Conservation (phyloP, 371 early-diverging fungal genomes). For the Rhizomucor pusillus region DNA sequence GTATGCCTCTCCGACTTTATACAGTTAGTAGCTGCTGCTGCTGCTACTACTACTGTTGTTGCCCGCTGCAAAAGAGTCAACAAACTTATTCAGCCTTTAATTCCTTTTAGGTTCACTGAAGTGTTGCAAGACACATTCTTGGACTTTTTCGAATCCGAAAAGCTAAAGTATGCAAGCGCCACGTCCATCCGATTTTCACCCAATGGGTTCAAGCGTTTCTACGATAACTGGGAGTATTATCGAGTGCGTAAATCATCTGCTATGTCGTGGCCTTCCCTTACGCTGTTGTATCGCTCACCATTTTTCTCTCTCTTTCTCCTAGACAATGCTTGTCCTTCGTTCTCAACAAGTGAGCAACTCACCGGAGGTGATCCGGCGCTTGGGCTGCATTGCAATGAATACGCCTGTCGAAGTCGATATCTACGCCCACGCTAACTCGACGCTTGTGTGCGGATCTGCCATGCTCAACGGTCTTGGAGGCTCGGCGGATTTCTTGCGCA, state of each 20-base stretch:
- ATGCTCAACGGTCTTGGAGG: constrained; percentile 57
- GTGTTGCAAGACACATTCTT: constrained; percentile 52
- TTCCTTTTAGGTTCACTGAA: constrained; percentile 39
- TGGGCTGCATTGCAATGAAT: constrained; percentile 56
- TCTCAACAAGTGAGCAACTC: constrained; percentile 54
- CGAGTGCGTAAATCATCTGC: no score
- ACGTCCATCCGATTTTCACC: constrained; percentile 56
- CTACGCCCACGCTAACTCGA: constrained; percentile 53
- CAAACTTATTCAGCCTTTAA: not conserved
- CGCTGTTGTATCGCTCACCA: no score
- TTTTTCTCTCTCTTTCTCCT: not conserved
- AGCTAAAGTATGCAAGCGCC: constrained; percentile 51
- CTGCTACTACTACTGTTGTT: no score
- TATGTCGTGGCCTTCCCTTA: no score
- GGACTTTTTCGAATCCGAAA: constrained; percentile 51
- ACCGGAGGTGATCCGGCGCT: constrained; percentile 50
- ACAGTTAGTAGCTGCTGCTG: no score
- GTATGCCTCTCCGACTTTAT: constrained; percentile 23
- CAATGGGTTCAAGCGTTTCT: constrained; percentile 49
- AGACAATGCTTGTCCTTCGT: constrained; percentile 27
- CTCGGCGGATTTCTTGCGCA: constrained; percentile 49
- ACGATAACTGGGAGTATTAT: constrained; percentile 46
- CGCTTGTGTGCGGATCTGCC: constrained; percentile 48
- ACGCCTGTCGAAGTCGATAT: constrained; percentile 33
- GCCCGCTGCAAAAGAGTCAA: no score